Base-by-base conservation (phyloP, 1,139 yeast species). In the Geotrichum aggregatum region DNA sequence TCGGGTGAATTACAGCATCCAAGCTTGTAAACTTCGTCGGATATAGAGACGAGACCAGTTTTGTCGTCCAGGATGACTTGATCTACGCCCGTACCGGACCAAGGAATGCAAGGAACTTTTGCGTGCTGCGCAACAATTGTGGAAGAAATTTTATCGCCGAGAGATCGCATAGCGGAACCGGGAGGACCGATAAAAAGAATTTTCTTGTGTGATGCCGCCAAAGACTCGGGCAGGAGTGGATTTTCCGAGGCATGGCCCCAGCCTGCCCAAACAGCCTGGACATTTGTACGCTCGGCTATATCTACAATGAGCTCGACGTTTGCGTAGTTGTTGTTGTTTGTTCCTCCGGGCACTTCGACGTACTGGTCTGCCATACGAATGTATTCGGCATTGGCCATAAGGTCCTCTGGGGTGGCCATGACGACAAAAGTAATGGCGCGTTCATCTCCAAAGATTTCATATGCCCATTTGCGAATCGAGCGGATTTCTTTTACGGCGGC, bases 41-140 rank as follows among this genome's bases (percentile, higher is more conserved):
- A 76, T 51, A 92, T 98, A 35, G 96, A 87, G 35, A 92, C 98
- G 59, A 92, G 78, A 58, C 87, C 84, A 34, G 94, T 80, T 38
- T 68, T 65, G 34, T 72, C 64, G 67, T 92, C 96, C 46, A 87
- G 70, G 28, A 68, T 64, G 54, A 92, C 98, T 54, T 84, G 78
- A 59, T 84, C 88, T 49, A 94, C 95, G 61, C 98, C 98, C 30
- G 97, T 87, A 70, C 98, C 98, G 11, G 97, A 89, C 98, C 98
- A 92, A 57, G 98, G 98, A 64, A 92, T 92, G 78, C 98, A 92
- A 47, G 98, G 98, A 35, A 92, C 98, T 42, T 85, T 74, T 26
- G 98, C 98, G 66, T 92, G 98, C 75, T 92, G 98, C 24, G 98
- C 98, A 55, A 92, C 98, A 66, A 92, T 92, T n/a, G 98, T 92